phyloP scores from a whole-genome alignment of 2,329 filamentous ascomycete species.

The Xylariaceae sp. region DNA sequence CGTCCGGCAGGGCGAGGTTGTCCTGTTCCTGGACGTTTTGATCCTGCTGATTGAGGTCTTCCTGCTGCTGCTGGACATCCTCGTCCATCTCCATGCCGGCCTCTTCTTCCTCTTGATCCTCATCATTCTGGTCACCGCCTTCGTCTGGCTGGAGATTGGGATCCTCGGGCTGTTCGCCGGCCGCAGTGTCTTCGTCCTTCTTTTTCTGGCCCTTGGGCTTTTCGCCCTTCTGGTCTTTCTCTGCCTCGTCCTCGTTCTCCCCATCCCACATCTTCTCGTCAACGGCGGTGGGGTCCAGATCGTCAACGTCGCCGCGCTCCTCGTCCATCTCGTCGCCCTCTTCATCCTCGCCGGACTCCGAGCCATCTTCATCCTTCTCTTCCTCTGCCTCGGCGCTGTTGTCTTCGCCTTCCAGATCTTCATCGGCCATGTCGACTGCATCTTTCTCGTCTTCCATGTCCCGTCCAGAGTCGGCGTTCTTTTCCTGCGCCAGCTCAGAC shows the following conservation, averaged over 20 bases:
- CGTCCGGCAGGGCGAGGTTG: constrained; percentile 76
- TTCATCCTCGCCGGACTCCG: constrained; percentile 57
- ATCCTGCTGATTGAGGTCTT: constrained; percentile 57
- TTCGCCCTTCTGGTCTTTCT: constrained; percentile 75
- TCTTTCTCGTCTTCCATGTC: constrained; percentile 77
- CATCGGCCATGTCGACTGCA: constrained; percentile 85
- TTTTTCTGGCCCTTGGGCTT: constrained; percentile 65
- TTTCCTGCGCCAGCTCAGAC: constrained; percentile 82
- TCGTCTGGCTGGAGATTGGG: constrained; percentile 46
- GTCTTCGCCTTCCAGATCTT: constrained; percentile 84
- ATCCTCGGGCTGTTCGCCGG: constrained; percentile 48
- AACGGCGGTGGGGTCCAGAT: constrained; percentile 80
- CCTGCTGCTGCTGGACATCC: constrained; percentile 48
- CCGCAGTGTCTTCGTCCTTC: constrained; percentile 55
- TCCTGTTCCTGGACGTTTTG: constrained; percentile 78
- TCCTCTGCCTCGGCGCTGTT: constrained; percentile 59
- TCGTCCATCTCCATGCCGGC: constrained; percentile 56
- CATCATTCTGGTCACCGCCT: constrained; percentile 42
- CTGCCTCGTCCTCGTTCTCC: constrained; percentile 68
- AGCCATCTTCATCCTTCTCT: constrained; percentile 55
- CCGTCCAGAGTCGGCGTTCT: constrained; percentile 56
- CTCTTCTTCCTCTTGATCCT: constrained; percentile 53
- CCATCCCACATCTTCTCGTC: constrained; percentile 99
- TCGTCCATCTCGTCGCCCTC: constrained; percentile 76
- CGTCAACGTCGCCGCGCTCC: constrained; percentile 84